These are phyloP conservation scores for Barnettozyma sucrosica DNA, from an alignment of 805 yeast genomes.

Conservation along the genomic window DNA sequence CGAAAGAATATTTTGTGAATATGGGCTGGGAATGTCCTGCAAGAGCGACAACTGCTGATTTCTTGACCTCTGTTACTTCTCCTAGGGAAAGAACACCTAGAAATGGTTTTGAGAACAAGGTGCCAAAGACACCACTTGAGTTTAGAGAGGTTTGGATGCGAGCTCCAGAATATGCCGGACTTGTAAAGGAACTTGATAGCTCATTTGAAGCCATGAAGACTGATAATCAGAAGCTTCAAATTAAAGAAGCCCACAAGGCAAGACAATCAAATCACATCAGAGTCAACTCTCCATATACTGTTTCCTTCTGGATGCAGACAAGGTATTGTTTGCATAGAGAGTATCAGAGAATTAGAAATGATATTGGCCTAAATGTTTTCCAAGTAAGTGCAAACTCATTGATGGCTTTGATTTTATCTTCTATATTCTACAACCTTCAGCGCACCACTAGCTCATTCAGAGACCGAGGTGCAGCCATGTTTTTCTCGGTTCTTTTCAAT, in stretches of 20 bases:
- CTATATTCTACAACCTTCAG: constrained; percentile 47
- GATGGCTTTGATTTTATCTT: constrained; percentile 49
- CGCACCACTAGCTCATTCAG: constrained; percentile 40
- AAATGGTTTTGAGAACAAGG: constrained; percentile 37
- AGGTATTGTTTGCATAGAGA: constrained; percentile 38
- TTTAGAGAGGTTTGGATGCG: constrained; percentile 42
- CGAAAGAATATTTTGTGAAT: constrained; percentile 39
- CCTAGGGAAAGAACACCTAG: constrained; percentile 41
- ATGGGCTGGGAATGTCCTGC: constrained; percentile 50
- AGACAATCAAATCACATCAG: constrained; percentile 41
- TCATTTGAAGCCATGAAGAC: constrained; percentile 5
- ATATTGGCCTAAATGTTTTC: constrained; percentile 39
- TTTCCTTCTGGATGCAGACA: constrained; percentile 45
- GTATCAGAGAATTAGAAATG: constrained; percentile 41
- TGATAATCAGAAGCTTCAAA: constrained; percentile 19
- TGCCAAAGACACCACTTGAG: constrained; percentile 46
- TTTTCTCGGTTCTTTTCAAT: constrained; percentile 55
- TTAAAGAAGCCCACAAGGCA: constrained; percentile 39
- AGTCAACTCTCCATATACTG: constrained; percentile 41
- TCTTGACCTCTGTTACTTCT: constrained; percentile 45
- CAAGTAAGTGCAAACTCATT: constrained; percentile 37
- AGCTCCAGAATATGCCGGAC: constrained; percentile 33
- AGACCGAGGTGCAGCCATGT: constrained; percentile 54
- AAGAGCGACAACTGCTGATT: constrained; percentile 53
- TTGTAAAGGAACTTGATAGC: constrained; percentile 40